Conservation (phyloP, 176 grass and related monocot genomes). For the Oryza australiensis region DNA sequence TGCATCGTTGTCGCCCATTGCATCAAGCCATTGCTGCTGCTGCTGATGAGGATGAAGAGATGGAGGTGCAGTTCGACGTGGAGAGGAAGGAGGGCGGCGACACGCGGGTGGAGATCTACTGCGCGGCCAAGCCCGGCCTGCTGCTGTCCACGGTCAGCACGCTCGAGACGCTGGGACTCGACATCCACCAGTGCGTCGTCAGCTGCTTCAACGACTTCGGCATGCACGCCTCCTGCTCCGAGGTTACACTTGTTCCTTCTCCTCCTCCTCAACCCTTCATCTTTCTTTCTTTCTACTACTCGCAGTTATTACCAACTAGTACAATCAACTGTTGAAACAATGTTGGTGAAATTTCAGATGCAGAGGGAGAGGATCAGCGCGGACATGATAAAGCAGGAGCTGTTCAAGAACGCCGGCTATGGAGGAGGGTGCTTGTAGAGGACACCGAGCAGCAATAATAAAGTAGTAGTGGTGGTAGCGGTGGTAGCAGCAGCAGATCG, state of each 20-base stretch:
- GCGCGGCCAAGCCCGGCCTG: conserved; percentile 80
- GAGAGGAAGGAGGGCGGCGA: conserved; percentile 70
- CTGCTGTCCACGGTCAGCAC: conserved; percentile 90
- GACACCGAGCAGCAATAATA: conserved; percentile 22
- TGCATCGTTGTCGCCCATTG: too few relatives aligned
- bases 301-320: too few relatives aligned
- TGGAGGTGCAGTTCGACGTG: conserved; percentile 63
- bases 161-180: conserved; percentile 77
- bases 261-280: too few relatives aligned
- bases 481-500: conserved; percentile 3
- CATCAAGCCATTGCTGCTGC: neutral
- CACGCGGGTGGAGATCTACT: conserved; percentile 91
- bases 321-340: neutral
- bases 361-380: conserved; percentile 65
- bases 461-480: conserved; percentile 22
- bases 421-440: conserved; percentile 93
- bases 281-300: too few relatives aligned
- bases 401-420: conserved; percentile 88
- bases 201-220: conserved; percentile 99
- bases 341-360: conserved; percentile 29
- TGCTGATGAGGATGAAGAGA: neutral
- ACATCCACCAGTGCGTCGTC: conserved; percentile 95
- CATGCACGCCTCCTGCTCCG: conserved; percentile 96
- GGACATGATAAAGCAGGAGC: conserved; percentile 86
- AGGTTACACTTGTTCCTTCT: conserved; percentile 26